These are phyloP conservation scores for Themeda triandra DNA, from an alignment of 176 grass and related monocot species.

Conservation along the genomic window DNA sequence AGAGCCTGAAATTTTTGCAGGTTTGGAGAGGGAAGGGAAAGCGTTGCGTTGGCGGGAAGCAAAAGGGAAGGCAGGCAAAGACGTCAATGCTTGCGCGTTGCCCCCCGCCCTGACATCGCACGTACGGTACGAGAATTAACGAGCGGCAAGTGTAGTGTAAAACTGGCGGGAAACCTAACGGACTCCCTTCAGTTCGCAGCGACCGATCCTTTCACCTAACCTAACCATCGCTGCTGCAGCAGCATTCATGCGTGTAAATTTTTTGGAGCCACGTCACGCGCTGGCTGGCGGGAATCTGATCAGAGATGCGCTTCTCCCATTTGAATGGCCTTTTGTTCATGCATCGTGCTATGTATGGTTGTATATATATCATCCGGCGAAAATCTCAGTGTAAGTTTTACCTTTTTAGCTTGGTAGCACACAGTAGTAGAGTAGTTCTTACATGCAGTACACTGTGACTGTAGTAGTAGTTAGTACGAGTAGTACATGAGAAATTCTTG, in stretches of 20 bases:
- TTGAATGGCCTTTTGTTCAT: too few species aligned
- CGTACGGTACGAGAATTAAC: background rate
- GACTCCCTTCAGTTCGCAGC: background rate
- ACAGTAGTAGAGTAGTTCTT: too few species aligned
- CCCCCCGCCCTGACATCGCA: background rate
- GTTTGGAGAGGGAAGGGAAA: background rate
- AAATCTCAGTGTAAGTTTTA: too few species aligned
- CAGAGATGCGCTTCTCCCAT: too few species aligned
- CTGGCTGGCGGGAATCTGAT: background rate
- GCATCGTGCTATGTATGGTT: too few species aligned
- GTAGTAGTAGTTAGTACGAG: too few species aligned
- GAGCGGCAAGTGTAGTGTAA: background rate
- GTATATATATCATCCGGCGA: too few species aligned
- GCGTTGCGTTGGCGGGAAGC: constrained; percentile 20
- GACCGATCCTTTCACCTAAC: constrained; percentile 8
- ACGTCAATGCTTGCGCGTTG: background rate
- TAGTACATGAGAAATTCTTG: too few species aligned
- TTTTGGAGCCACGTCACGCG: background rate
- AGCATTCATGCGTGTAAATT: background rate
- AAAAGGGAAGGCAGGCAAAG: background rate
- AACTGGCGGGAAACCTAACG: constrained; percentile 34
- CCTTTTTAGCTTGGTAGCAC: too few species aligned
- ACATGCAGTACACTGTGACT: too few species aligned
- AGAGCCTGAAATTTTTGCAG: background rate
- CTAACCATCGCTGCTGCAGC: background rate